Conservation (phyloP, 345 rosid genomes). For the Populus euphratica region DNA sequence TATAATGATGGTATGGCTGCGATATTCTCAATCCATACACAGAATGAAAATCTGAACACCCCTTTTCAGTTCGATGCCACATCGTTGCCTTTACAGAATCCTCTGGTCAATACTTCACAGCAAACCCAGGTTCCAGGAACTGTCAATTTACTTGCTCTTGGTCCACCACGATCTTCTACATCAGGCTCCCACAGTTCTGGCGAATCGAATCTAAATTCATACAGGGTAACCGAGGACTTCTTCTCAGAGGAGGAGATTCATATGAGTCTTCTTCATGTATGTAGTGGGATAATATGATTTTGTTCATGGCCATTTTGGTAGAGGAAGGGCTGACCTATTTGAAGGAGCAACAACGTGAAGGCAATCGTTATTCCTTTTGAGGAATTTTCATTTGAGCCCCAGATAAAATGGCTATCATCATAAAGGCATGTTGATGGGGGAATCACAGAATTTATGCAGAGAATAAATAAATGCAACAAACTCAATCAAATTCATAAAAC, state of each 20-base stretch:
- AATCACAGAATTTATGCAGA: too few species aligned
- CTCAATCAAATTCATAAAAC: too few species aligned
- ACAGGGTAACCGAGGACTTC: slow-evolving; percentile 26
- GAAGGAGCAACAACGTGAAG: too few species aligned
- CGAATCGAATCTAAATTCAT: slow-evolving; percentile 39
- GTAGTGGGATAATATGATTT: too few species aligned
- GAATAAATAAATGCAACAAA: too few species aligned
- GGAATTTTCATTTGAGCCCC: not conserved
- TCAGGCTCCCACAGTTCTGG: slow-evolving; percentile 38
- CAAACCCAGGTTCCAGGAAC: slow-evolving; percentile 36
- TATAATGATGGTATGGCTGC: slow-evolving; percentile 43
- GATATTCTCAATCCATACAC: slow-evolving; percentile 46
- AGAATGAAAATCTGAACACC: slow-evolving; percentile 37
- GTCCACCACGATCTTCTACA: slow-evolving; percentile 35
- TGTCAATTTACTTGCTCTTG: slow-evolving; percentile 35
- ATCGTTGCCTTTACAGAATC: slow-evolving; percentile 51
- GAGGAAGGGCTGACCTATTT: not conserved
- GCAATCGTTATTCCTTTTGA: too few species aligned
- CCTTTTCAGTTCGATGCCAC: slow-evolving; percentile 44
- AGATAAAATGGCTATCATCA: too few species aligned
- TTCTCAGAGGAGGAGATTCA: slow-evolving; percentile 25
- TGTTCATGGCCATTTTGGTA: too few species aligned
- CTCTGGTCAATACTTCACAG: slow-evolving; percentile 21
- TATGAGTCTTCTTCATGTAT: slow-evolving; percentile 16
- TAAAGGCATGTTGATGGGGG: too few species aligned